Evolutionary conservation across 225 moss, liverwort and hornwort species (phyloP).

Genomic region (Bryoerythrophyllum caledonicum): DNA sequence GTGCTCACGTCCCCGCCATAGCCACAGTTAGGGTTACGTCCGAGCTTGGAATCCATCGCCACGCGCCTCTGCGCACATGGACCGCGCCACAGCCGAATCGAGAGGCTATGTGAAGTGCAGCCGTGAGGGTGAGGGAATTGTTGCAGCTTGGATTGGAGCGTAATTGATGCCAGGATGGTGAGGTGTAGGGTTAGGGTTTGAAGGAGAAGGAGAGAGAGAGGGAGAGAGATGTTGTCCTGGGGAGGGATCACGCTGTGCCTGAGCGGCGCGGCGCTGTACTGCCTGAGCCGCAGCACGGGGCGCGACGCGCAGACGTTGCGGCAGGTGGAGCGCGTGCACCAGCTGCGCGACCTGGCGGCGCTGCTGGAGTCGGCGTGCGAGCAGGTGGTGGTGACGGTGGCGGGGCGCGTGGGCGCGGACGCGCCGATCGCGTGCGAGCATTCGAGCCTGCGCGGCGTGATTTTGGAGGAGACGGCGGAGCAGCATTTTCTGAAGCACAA

Average conservation of each 20-base stretch:
- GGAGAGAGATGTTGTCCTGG: conserved; percentile 75
- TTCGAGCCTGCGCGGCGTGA: conserved; percentile 88
- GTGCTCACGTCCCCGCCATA: no score
- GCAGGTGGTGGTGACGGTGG: conserved; percentile 91
- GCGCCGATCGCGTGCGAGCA: conserved; percentile 90
- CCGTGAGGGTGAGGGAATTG: no score
- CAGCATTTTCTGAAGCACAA: conserved; percentile 98
- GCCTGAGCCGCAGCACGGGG: conserved; percentile 87
- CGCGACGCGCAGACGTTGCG: conserved; percentile 60
- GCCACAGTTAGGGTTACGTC: not conserved
- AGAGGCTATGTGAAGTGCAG: no score
- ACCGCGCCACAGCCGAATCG: no score
- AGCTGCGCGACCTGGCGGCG: conserved; percentile 79
- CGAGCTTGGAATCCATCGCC: not conserved
- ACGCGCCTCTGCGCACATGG: not conserved
- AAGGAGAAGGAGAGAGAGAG: not conserved
- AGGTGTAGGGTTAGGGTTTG: conserved; percentile 36
- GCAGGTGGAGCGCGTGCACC: conserved; percentile 84
- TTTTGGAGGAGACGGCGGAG: conserved; percentile 95
- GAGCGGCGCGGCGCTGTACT: conserved; percentile 93
- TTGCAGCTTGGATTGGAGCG: no score
- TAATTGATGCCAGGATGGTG: not conserved
- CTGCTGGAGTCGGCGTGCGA: conserved; percentile 85
- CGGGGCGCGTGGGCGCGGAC: conserved; percentile 91
- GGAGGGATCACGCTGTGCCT: conserved; percentile 90